Conservation (phyloP, 768 basidiomycete species). For the Mycena pura region DNA sequence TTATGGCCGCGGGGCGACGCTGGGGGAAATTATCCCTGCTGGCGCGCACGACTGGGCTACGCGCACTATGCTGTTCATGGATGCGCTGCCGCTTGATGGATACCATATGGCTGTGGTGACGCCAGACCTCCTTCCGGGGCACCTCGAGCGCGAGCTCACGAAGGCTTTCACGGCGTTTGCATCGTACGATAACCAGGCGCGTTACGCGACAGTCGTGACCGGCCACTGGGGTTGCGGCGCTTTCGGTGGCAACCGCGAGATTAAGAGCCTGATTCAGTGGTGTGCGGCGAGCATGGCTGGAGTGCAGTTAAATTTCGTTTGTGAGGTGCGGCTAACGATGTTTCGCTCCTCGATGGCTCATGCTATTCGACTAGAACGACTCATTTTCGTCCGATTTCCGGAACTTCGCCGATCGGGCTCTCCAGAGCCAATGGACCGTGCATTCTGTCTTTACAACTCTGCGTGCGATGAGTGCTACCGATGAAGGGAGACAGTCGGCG, state of each 20-base stretch:
- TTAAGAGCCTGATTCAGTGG: conserved; percentile 25
- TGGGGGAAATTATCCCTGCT: background rate
- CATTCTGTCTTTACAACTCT: background rate
- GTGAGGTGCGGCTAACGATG: conserved; percentile 5
- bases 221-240: conserved; percentile 29
- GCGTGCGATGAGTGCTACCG: background rate
- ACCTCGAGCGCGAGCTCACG: conserved; percentile 19
- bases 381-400: background rate
- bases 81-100: conserved; percentile 19
- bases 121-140: conserved; percentile 19
- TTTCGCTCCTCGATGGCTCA: background rate
- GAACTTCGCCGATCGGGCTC: background rate
- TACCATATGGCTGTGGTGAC: conserved; percentile 6
- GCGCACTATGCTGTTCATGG: conserved; percentile 27
- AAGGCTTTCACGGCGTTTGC: conserved; percentile 24
- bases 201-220: conserved; percentile 18
- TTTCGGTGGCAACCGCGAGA: conserved; percentile 23
- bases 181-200: background rate
- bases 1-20: conserved; percentile 6
- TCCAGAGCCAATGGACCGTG: background rate
- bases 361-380: background rate
- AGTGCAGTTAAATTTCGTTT: conserved; percentile 12
- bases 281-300: conserved; percentile 23
- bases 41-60: conserved; percentile 1
- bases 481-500: background rate